Evolutionary conservation across 345 rosid species (phyloP), one percentile per base, ranked within the genome.

Genomic region (Camelina laxa): DNA sequence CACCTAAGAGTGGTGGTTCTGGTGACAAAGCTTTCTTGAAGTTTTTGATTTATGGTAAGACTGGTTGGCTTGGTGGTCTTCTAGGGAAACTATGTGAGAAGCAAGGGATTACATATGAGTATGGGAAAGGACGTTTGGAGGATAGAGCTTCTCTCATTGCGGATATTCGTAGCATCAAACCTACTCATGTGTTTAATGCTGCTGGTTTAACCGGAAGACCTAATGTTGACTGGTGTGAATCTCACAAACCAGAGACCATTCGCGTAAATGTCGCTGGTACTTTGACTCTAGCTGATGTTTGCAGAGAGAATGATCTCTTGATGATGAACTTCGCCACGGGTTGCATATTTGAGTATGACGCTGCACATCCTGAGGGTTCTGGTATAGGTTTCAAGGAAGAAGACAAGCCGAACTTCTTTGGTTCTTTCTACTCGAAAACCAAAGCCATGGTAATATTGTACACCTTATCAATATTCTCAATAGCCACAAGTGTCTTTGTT

Each of bases 151-250:
- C 88, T 17, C 75, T 85, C 2, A 0, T 80, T 30, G 85, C 81
- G 7, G 91, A 87, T 62, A 69, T 87, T 50, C 72, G 54, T 12
- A 73, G 69, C 30, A 65, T 75, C 21, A 77, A 70, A 44, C 87
- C 89, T 13, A 85, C 77, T 7, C 88, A 85, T 85, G 89, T 87
- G 31, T 87, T 83, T 31, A 87, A 82, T 31, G 87, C 86, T 38
- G 87, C 86, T 72, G 91, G 91, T 58, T 76, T 87, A 42, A 87
- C 87, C 3, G 88, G 88, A 5, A 83, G 91, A 68, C 88, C 91
- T 10, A 85, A 87, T 9, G 88, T 85, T 1, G 87, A 87, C 42
- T 85, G 88, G 88, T 85, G 91, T 62, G 88, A 85, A 64, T 80
- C 87, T 53, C 90, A 85, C 74, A 83, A 76, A 62, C 74, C 78